Conservation (phyloP, 148 eudicot genomes). For the Linanthus parryae region DNA sequence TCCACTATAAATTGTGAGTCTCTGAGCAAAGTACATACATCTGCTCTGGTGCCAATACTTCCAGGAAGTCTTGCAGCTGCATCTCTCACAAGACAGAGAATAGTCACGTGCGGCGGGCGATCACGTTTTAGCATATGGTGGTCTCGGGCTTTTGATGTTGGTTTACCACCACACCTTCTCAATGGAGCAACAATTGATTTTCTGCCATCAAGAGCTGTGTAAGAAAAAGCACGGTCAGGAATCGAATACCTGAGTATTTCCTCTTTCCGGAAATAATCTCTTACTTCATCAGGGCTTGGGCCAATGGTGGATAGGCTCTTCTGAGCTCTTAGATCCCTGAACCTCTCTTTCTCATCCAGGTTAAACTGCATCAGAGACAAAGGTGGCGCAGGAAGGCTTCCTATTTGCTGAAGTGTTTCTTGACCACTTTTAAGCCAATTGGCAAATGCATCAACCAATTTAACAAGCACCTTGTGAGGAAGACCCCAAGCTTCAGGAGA, state of each 20-base stretch:
- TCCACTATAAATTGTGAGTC: conserved; percentile 91
- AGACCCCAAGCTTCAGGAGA: conserved; percentile 86
- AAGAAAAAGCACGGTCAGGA: conserved; percentile 92
- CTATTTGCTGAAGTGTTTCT: conserved; percentile 84
- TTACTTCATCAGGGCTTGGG: conserved; percentile 78
- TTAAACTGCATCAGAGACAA: conserved; percentile 52
- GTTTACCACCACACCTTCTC: conserved; percentile 96
- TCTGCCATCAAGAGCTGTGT: conserved; percentile 91
- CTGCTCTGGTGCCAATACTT: conserved; percentile 91
- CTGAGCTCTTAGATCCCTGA: conserved; percentile 84
- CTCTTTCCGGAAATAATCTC: conserved; percentile 74
- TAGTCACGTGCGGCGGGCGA: conserved; percentile 94
- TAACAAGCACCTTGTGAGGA: conserved; percentile 83
- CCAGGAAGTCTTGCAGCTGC: conserved; percentile 97
- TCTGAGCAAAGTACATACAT: conserved; percentile 86
- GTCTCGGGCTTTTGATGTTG: conserved; percentile 92
- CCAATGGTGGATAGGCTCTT: conserved; percentile 82
- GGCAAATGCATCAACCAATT: conserved; percentile 88
- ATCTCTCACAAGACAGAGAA: conserved; percentile 96
- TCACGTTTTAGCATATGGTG: conserved; percentile 88
- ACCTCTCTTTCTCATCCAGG: conserved; percentile 89
- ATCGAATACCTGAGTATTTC: conserved; percentile 78
- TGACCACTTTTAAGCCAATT: conserved; percentile 92
- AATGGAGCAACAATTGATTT: conserved; percentile 94
- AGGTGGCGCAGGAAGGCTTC: conserved; percentile 91